Base-by-base conservation (phyloP, 129 eudicot species). In the Helianthus annuus region DNA sequence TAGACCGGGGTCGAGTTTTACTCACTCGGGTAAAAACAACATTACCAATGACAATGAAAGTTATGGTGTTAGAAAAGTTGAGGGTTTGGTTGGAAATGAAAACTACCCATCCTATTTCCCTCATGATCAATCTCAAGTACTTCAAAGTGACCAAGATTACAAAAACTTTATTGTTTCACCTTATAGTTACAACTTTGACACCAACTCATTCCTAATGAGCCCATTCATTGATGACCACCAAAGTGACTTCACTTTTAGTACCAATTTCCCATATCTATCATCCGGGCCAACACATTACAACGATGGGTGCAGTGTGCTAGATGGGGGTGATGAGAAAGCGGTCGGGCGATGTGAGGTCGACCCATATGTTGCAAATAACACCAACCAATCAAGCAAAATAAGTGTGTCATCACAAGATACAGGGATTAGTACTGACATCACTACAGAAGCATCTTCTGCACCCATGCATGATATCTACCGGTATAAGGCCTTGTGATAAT, bases 331-430 rank as follows among this genome's bases (percentile, higher is more conserved):
- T 3, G 65, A 22, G 65, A 74, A 64, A 54, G 69, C 0, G 22
- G 27, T 0, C 46, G 58, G 22, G 19, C 51, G 66, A 64, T 82
- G 79, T 80, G 84, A 89, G 59, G 80, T 65, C 62, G 96, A 86
- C 19, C 84, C 81, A 7, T 77, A 79, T 38, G 78, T 80, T 7
- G 11, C 54, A 10, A 72, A 29, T 34, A 70, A 59, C 67, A 44
- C 76, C 16, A 78, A 84, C 62, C 86, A 84, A 39, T 85, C 93
- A 2, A 72, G 71, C 75, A 79, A 74, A 51, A 22, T 72, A 51
- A 66, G 83, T 11, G 60, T 79, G 69, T 80, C 89, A 1, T 90
- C 96, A 49, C 96, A 90, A 62, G 96, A 90, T 70, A 90, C 96
- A 38, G 92, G 92, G 34, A 59, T 86, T 61, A 89, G 92, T 75